Evolutionary conservation across 2,329 filamentous ascomycete species (phyloP).

Genomic region (Corynespora cassiicola): DNA sequence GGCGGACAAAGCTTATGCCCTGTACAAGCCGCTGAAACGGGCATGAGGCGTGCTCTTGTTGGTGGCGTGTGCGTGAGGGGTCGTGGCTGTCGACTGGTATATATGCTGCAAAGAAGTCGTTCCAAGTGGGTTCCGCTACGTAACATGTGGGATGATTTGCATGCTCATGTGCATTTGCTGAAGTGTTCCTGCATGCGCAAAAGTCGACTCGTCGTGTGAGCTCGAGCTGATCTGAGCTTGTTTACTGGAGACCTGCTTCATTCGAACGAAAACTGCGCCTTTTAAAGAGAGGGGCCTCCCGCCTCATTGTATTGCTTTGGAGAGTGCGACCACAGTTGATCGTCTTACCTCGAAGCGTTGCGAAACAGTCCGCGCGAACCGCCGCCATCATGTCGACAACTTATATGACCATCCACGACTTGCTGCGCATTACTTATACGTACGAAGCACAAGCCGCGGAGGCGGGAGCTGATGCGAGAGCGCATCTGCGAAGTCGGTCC

Average conservation of each 20-base stretch:
- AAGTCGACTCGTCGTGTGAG: too few species aligned
- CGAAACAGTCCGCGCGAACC: neutral
- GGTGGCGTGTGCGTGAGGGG: neutral
- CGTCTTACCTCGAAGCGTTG: constrained; percentile 1
- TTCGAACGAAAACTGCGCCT: neutral
- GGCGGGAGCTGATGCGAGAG: constrained; percentile 21
- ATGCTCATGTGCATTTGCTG: constrained; percentile 2
- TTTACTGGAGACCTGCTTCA: too few species aligned
- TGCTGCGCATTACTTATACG: constrained; percentile 41
- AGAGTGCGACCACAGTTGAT: neutral
- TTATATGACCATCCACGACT: constrained; percentile 37
- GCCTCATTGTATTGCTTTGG: neutral
- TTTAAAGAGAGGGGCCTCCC: too few species aligned
- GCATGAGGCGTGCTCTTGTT: constrained; percentile 4
- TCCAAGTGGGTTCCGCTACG: too few species aligned
- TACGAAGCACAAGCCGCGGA: constrained; percentile 36
- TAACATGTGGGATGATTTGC: constrained; percentile 2
- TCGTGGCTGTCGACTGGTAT: too few species aligned
- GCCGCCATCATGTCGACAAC: constrained; percentile 36
- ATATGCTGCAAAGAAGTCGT: too few species aligned
- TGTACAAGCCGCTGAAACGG: constrained; percentile 6
- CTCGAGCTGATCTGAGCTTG: too few species aligned
- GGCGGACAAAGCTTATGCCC: constrained; percentile 7
- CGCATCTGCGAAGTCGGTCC: constrained; percentile 21
- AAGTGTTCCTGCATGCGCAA: too few species aligned